Conservation (phyloP, 495 filamentous ascomycete genomes). For the Staphylotrichum longicolle region DNA sequence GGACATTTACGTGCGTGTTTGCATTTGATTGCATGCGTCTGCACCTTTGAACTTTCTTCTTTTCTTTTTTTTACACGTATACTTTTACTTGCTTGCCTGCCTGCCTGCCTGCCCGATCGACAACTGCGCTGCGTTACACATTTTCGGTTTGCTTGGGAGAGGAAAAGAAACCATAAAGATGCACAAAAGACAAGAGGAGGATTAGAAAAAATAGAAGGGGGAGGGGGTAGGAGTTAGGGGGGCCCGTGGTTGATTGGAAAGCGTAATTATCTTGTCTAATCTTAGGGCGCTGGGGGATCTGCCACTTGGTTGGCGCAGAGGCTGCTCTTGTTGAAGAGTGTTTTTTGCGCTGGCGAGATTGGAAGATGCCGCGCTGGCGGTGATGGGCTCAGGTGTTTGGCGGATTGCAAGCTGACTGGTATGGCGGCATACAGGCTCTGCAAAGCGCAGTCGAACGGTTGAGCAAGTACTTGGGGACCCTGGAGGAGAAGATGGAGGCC, state of each 20-base stretch:
- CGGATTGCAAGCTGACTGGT: slow-evolving; percentile 17
- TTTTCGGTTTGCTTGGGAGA: not conserved
- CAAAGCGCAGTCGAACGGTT: slow-evolving; percentile 84
- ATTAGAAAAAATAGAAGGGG: slow-evolving; percentile 11
- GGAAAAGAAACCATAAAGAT: not conserved
- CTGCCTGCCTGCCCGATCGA: not conserved
- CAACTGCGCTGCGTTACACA: not conserved
- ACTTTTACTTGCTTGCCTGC: slow-evolving; percentile 12
- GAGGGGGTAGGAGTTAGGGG: slow-evolving; percentile 11
- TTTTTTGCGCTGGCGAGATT: not conserved
- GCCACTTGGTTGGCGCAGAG: not conserved
- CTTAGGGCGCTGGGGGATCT: slow-evolving; percentile 7
- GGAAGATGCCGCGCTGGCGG: not conserved
- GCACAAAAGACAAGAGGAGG: too few relatives aligned
- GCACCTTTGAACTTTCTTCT: slow-evolving; percentile 14
- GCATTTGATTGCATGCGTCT: slow-evolving; percentile 40
- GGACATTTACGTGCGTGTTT: slow-evolving; percentile 85
- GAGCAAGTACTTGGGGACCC: slow-evolving; percentile 71
- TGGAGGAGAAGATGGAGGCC: slow-evolving; percentile 79
- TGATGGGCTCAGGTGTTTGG: too few relatives aligned
- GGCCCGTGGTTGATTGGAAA: not conserved
- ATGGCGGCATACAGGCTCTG: slow-evolving; percentile 59
- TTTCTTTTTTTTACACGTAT: not conserved
- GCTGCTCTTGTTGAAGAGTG: not conserved
- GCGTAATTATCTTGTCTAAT: slow-evolving; percentile 25